Evolutionary conservation across 441 rosid species (phyloP).

Genomic region (Populus hybrid): DNA sequence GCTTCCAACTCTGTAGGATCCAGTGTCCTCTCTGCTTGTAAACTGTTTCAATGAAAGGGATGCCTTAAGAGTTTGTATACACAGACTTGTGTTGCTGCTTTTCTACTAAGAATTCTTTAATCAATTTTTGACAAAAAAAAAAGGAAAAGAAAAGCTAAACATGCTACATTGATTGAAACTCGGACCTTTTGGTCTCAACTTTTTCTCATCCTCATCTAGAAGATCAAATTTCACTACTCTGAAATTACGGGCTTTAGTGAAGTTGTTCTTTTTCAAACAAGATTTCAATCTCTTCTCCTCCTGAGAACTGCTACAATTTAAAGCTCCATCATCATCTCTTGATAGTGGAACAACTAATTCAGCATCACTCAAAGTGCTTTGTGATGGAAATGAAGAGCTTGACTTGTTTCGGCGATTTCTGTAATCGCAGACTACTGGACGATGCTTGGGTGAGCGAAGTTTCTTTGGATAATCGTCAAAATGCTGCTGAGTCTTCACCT

Average conservation of each 20-base stretch:
- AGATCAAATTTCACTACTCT: conserved; percentile 29
- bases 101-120: too few relatives aligned
- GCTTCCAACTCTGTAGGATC: not conserved
- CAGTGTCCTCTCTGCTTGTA: not conserved
- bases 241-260: not conserved
- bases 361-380: not conserved
- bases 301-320: not conserved
- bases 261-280: conserved; percentile 30
- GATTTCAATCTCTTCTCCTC: conserved; percentile 20
- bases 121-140: not conserved
- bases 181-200: not conserved
- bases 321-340: not conserved
- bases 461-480: conserved; percentile 9
- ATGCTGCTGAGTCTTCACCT: not conserved
- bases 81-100: not conserved
- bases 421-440: not conserved
- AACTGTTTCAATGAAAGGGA: not conserved
- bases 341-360: not conserved
- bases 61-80: not conserved
- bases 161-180: not conserved
- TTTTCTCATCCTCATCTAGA: conserved; percentile 15
- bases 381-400: conserved; percentile 1
- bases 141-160: not conserved
- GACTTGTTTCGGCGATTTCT: not conserved
- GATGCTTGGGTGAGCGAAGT: not conserved